Conservation (phyloP, 2,329 filamentous ascomycete genomes). For the Botrytis sinoallii region DNA sequence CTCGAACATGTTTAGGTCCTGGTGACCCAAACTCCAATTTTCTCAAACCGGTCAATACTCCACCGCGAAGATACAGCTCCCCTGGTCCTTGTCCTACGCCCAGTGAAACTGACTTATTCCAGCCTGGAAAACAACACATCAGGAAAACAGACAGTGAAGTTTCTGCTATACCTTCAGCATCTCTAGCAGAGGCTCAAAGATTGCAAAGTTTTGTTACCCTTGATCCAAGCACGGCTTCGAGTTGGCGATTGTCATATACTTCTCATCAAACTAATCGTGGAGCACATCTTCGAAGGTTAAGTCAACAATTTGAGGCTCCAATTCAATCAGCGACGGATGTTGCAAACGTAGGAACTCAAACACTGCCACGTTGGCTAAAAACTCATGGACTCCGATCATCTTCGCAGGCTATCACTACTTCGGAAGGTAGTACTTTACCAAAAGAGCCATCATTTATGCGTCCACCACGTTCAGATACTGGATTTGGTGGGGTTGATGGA, state of each 20-base stretch:
- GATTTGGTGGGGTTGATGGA: slow-evolving; percentile 36
- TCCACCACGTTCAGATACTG: slow-evolving; percentile 16
- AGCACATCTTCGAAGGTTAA: slow-evolving; percentile 33
- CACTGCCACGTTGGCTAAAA: slow-evolving; percentile 28
- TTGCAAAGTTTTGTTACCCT: slow-evolving; percentile 31
- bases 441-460: slow-evolving; percentile 17
- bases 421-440: slow-evolving; percentile 20
- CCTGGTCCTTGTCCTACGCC: slow-evolving; percentile 24
- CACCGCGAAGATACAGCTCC: slow-evolving; percentile 29
- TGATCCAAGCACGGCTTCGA: slow-evolving; percentile 24
- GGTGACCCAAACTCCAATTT: slow-evolving; percentile 18
- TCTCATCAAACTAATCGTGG: slow-evolving; percentile 26
- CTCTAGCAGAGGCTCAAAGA: slow-evolving; percentile 29
- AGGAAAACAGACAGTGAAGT: slow-evolving; percentile 27
- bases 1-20: not conserved
- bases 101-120: slow-evolving; percentile 9
- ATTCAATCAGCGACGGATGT: slow-evolving; percentile 17
- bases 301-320: slow-evolving; percentile 25
- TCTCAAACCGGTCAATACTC: slow-evolving; percentile 21
- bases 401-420: slow-evolving; percentile 22
- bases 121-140: slow-evolving; percentile 18
- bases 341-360: slow-evolving; percentile 14
- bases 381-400: slow-evolving; percentile 28
- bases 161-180: slow-evolving; percentile 26
- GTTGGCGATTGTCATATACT: slow-evolving; percentile 37